Percentiles rank a stretch among this genome's conserved stretches.
phyloP scores from a whole-genome alignment of 495 filamentous ascomycete genomes.

The Elasticomyces elasticus region DNA sequence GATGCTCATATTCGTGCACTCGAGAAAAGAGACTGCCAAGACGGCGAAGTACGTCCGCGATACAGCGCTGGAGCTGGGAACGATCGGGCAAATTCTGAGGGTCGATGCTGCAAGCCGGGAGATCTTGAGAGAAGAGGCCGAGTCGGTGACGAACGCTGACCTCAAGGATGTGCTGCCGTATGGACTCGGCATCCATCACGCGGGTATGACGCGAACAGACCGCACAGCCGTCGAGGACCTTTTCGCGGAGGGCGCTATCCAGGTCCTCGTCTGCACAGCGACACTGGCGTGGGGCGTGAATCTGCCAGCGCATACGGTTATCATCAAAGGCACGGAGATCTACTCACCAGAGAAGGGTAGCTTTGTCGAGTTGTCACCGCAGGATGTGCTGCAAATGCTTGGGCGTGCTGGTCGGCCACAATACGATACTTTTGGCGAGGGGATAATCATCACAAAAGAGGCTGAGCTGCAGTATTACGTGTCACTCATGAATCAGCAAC shows the following conservation, averaged over 20 bases:
- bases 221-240: slow-evolving; percentile 90
- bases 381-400: slow-evolving; percentile 98
- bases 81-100: slow-evolving; percentile 88
- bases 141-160: slow-evolving; percentile 71
- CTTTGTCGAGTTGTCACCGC: slow-evolving; percentile 95
- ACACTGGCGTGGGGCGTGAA: slow-evolving; percentile 97
- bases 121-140: slow-evolving; percentile 74
- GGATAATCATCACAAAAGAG: slow-evolving; percentile 96
- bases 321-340: slow-evolving; percentile 94
- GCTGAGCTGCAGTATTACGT: slow-evolving; percentile 93
- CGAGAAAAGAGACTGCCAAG: slow-evolving; percentile 93
- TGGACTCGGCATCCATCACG: slow-evolving; percentile 96
- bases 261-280: slow-evolving; percentile 93
- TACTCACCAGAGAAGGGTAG: slow-evolving; percentile 98
- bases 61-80: slow-evolving; percentile 90
- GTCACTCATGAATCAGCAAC: slow-evolving; percentile 88
- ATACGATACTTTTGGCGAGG: slow-evolving; percentile 94
- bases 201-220: slow-evolving; percentile 88
- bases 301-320: slow-evolving; percentile 85
- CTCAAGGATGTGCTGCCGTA: slow-evolving; percentile 94
- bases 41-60: slow-evolving; percentile 92
- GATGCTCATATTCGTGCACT: slow-evolving; percentile 98
- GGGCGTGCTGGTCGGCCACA: slow-evolving; percentile 93
- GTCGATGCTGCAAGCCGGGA: slow-evolving; percentile 88
- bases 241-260: slow-evolving; percentile 80